Percentiles rank a stretch among this genome's conserved stretches.
These are phyloP conservation scores for Chamaecrista fasciculata DNA, from an alignment of 306 rosid genomes.

Conservation along the genomic window DNA sequence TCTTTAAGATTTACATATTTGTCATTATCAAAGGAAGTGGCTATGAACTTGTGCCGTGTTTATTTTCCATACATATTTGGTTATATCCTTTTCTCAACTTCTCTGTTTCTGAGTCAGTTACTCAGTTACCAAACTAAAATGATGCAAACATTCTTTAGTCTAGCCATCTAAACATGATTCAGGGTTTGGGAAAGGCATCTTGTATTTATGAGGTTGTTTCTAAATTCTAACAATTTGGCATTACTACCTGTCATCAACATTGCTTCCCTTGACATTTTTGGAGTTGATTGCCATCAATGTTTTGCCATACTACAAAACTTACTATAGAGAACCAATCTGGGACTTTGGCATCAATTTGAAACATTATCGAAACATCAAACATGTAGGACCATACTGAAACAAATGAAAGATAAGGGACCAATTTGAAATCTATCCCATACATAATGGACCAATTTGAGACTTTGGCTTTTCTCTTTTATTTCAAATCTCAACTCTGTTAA, in stretches of 20 bases:
- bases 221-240: not conserved
- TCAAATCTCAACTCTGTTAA: not conserved
- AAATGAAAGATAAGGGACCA: no score
- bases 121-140: not conserved
- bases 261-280: not conserved
- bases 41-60: not conserved
- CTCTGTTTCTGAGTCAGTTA: not conserved
- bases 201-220: not conserved
- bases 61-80: not conserved
- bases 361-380: no score
- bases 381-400: no score
- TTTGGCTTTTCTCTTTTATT: not conserved
- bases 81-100: not conserved
- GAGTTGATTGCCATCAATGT: not conserved
- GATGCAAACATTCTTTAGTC: not conserved
- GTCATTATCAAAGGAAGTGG: not conserved
- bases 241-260: not conserved
- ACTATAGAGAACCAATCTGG: not conserved
- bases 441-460: no score
- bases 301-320: not conserved
- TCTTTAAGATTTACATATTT: not conserved
- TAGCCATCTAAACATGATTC: not conserved
- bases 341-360: no score
- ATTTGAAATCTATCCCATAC: no score
- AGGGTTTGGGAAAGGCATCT: constrained; percentile 4